phyloP scores from a whole-genome alignment of 148 eudicot species.

The Silene conica region DNA sequence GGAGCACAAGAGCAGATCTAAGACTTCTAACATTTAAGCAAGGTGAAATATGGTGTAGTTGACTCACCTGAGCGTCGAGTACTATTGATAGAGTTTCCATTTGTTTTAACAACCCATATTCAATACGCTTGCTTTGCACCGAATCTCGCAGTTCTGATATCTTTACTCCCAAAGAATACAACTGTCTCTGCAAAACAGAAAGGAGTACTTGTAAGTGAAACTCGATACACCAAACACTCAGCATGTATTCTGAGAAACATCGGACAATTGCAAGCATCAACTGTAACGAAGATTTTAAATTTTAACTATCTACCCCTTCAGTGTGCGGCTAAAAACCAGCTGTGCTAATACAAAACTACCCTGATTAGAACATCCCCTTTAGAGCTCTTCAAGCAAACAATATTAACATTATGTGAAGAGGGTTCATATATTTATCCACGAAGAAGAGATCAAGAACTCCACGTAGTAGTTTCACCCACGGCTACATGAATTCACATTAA shows the following conservation, averaged over 20 bases:
- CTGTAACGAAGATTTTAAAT: not conserved
- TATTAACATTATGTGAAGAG: no score
- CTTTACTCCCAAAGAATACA: constrained; percentile 51
- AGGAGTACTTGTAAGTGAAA: not conserved
- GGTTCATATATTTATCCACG: no score
- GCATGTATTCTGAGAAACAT: not conserved
- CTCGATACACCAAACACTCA: not conserved
- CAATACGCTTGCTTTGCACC: constrained; percentile 53
- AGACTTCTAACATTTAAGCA: not conserved
- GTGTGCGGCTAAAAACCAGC: not conserved
- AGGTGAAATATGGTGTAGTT: not conserved
- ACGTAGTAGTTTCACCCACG: not conserved
- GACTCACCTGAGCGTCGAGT: constrained; percentile 63
- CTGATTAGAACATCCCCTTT: no score
- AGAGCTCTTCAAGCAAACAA: no score
- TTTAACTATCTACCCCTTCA: not conserved
- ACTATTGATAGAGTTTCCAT: constrained; percentile 38
- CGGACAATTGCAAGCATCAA: not conserved
- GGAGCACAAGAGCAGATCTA: no score
- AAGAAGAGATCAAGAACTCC: not conserved
- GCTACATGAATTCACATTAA: no score
- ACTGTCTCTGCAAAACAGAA: constrained; percentile 37
- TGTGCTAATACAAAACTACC: not conserved
- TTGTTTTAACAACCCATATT: constrained; percentile 40
- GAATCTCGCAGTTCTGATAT: constrained; percentile 49